Base-by-base conservation (phyloP, 352 stramenopile genomes). In the Blastocystis hominis region DNA sequence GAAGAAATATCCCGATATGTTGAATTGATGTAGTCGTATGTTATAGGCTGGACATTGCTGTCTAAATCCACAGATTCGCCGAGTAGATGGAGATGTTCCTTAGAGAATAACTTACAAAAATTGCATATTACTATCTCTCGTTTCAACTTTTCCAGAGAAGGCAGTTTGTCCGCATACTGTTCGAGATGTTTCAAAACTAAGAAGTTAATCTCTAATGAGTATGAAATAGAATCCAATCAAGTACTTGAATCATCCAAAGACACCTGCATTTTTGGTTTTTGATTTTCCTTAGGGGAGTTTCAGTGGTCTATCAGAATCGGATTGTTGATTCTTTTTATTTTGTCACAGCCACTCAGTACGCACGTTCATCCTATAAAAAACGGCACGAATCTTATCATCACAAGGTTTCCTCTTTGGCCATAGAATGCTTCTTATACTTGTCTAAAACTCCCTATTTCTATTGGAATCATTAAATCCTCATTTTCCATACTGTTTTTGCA, bases 181-280 rank as follows among this genome's bases (percentile, higher is more conserved):
- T 84, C 47, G 10, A 84, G 72, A 68, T 84, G 72, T 36, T 84
- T 84, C 72, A 84, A 84, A 15, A 84, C 72, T 66, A 84, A 40
- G 47, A 68, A 84, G 54, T 84, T 84, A 61, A 84, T 84, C 55
- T 84, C 72, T 84, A 69, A 55, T 30, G 17, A 36, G 38, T 17
- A 55, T 34, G 17, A 54, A 50, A 30, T 10, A 9, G 9, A 50
- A 9, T 42, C 38, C 13, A 42, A 76, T 55, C 34, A 17, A 64
- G 15, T 80, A 80, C 55, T 80, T 40, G 38, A 64, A 59, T 63
- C 50, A 34, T 63, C 50, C 13, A 47, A 17, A 72, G 62, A 42
- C 15, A 34, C 62, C 34, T 42, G 38, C 62, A 72, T 72, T 72
- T 40, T 47, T 40, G 10, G 24, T 42, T 47, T 72, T 72, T 72